These are phyloP conservation scores for Syncephalastrum racemosum DNA, from an alignment of 371 early-diverging fungal genomes.

Conservation along the genomic window DNA sequence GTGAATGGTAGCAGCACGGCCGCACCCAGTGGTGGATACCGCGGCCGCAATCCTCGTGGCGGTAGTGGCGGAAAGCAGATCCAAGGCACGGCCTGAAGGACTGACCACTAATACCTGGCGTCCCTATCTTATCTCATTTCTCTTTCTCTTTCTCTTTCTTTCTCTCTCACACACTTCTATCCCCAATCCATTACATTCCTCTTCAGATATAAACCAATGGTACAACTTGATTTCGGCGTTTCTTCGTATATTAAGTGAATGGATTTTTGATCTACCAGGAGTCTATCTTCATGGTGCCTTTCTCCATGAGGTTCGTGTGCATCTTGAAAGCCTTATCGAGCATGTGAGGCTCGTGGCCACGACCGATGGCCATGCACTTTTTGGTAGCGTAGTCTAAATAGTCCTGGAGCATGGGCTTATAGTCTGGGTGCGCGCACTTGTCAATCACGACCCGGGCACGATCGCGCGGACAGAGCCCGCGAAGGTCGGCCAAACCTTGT, in stretches of 20 bases:
- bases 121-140: too few relatives aligned
- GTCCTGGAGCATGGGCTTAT: constrained; percentile 44
- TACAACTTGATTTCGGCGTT: too few relatives aligned
- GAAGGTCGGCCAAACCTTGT: constrained; percentile 54
- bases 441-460: constrained; percentile 53
- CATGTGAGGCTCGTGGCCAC: constrained; percentile 54
- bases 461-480: constrained; percentile 51
- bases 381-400: constrained; percentile 49
- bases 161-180: too few relatives aligned
- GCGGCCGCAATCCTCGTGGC: too few relatives aligned
- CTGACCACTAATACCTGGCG: too few relatives aligned
- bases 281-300: constrained; percentile 54
- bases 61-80: too few relatives aligned
- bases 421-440: constrained; percentile 56
- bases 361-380: constrained; percentile 46
- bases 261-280: constrained; percentile 34
- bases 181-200: too few relatives aligned
- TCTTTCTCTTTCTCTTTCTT: too few relatives aligned
- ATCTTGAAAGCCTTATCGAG: constrained; percentile 57
- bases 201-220: too few relatives aligned
- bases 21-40: too few relatives aligned
- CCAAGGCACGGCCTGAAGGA: too few relatives aligned
- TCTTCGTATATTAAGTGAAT: not conserved
- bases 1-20: too few relatives aligned
- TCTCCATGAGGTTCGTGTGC: constrained; percentile 50